Conservation (phyloP, 768 basidiomycete species). For the Boletus reticuloceps region DNA sequence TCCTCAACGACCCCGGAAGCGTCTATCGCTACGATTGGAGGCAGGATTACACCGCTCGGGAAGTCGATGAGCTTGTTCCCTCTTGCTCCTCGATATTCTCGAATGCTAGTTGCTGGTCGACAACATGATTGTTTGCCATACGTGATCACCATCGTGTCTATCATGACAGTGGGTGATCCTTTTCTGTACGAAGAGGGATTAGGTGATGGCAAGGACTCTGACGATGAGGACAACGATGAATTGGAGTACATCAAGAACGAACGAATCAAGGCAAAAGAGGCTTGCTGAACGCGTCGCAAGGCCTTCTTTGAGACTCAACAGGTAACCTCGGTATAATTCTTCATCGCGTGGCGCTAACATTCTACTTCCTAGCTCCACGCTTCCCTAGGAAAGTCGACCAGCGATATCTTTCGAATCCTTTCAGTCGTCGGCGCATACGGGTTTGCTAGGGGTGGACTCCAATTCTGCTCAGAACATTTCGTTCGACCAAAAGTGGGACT, state of each 20-base stretch:
- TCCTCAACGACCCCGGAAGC: constrained; percentile 15
- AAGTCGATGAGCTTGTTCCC: constrained; percentile 92
- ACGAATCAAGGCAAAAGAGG: constrained; percentile 51
- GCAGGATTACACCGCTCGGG: constrained; percentile 86
- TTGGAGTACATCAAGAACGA: constrained; percentile 46
- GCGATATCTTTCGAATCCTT: constrained; percentile 84
- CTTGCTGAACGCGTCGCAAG: constrained; percentile 58
- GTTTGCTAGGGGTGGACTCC: constrained; percentile 74
- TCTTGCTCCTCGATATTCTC: constrained; percentile 89
- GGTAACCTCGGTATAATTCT: constrained; percentile 40
- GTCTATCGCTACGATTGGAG: constrained; percentile 37
- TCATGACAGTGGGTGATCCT: constrained; percentile 91
- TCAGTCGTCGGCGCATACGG: constrained; percentile 98
- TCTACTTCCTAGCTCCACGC: constrained; percentile 57
- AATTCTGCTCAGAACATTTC: constrained; percentile 88
- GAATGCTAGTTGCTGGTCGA: constrained; percentile 84
- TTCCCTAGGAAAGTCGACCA: constrained; percentile 73
- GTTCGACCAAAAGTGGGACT: constrained; percentile 76
- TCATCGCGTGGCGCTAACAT: not conserved
- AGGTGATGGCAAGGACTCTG: constrained; percentile 40
- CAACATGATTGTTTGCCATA: constrained; percentile 93
- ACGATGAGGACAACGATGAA: constrained; percentile 37
- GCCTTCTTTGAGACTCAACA: constrained; percentile 82
- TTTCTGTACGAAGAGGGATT: constrained; percentile 83
- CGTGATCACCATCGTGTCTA: constrained; percentile 86